phyloP scores from a whole-genome alignment of 331 rosid species.

The Quercus tomentella region DNA sequence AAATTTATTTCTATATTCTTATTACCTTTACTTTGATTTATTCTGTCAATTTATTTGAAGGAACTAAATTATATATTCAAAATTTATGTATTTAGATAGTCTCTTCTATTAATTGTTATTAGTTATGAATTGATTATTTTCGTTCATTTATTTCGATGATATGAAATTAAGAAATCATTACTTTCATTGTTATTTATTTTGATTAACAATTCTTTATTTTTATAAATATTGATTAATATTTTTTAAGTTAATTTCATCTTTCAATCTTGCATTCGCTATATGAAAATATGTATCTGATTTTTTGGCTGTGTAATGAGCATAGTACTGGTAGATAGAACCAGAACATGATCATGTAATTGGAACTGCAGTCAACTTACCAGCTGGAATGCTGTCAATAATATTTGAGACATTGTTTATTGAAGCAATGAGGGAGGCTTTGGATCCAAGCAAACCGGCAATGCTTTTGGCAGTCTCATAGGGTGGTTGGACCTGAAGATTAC shows the following conservation, averaged over 20 bases:
- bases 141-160: too few species aligned
- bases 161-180: too few species aligned
- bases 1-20: too few species aligned
- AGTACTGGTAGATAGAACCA: conserved; percentile 31
- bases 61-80: background rate
- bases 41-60: background rate
- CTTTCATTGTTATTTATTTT: too few species aligned
- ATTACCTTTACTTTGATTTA: too few species aligned
- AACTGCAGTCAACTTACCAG: conserved; percentile 19
- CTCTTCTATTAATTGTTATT: too few species aligned
- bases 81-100: too few species aligned
- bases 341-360: conserved; percentile 31
- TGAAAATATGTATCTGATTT: conserved; percentile 22
- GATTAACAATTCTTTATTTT: too few species aligned
- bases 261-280: background rate
- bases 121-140: background rate
- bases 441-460: conserved; percentile 43
- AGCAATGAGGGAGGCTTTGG: conserved; percentile 36
- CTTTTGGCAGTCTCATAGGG: conserved; percentile 29
- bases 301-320: conserved; percentile 2
- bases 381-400: conserved; percentile 10
- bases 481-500: conserved; percentile 34
- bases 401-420: conserved; percentile 33
- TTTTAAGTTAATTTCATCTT: too few species aligned
- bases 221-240: too few species aligned